phyloP scores from a whole-genome alignment of 2,329 filamentous ascomycete species.

The Trichoderma sp. region DNA sequence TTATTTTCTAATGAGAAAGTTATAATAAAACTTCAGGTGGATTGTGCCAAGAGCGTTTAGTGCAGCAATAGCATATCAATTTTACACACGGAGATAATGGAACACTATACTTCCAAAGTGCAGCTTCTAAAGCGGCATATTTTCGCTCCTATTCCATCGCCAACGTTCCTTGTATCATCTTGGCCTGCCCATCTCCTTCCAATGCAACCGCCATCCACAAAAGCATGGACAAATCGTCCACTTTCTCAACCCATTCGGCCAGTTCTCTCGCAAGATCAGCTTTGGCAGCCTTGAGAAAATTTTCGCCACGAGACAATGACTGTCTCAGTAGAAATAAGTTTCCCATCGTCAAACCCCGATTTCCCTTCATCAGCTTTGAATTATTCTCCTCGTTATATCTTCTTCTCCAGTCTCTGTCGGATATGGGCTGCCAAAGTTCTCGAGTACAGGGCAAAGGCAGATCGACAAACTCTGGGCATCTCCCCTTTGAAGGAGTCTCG shows the following conservation, averaged over 20 bases:
- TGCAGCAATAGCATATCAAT: neutral
- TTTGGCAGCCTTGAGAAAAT: neutral
- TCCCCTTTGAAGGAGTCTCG: conserved; percentile 6
- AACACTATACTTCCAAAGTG: neutral
- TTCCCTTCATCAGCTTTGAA: conserved; percentile 1
- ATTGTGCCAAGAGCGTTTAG: neutral
- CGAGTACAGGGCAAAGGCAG: conserved; percentile 18
- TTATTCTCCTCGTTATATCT: conserved; percentile 5
- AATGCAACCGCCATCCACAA: conserved; percentile 19
- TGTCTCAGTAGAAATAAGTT: conserved; percentile 9
- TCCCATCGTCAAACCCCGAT: neutral
- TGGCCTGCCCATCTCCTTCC: conserved; percentile 14
- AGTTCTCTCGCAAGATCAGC: conserved; percentile 4
- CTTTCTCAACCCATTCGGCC: conserved; percentile 14
- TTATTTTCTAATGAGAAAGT: neutral
- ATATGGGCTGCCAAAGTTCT: conserved; percentile 15
- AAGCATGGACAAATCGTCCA: conserved; percentile 18
- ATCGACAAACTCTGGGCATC: conserved; percentile 16
- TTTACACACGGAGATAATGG: neutral
- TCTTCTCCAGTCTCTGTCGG: conserved; percentile 19
- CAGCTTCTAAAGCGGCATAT: neutral
- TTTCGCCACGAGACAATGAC: conserved; percentile 9
- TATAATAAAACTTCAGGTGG: neutral
- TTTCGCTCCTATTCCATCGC: neutral
- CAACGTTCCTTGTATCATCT: conserved; percentile 11